Conservation (phyloP, 2,329 filamentous ascomycete genomes). For the Claviceps humidiphila region DNA sequence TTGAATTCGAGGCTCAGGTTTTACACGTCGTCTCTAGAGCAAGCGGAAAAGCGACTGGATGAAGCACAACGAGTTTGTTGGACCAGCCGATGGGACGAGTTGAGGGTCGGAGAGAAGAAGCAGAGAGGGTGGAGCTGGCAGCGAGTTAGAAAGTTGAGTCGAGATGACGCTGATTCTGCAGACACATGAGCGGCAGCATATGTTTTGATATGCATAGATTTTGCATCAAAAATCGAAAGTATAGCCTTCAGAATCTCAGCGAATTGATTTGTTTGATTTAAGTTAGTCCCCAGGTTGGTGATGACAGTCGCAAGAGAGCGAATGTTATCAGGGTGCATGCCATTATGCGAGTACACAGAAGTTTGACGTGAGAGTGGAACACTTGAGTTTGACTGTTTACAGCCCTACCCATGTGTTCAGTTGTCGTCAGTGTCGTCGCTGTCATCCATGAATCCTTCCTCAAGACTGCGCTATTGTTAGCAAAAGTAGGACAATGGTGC, state of each 20-base stretch:
- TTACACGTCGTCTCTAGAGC: background rate
- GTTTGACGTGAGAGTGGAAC: background rate
- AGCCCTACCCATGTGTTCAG: conserved; percentile 10
- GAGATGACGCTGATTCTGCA: background rate
- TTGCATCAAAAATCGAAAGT: background rate
- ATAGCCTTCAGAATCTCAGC: conserved; percentile 1
- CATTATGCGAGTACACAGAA: background rate
- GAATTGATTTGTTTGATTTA: conserved; percentile 1
- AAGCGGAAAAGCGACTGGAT: conserved; percentile 2
- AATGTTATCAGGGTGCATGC: background rate
- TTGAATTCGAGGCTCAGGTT: background rate
- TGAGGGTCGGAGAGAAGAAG: conserved; percentile 2
- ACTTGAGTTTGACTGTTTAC: too few species aligned
- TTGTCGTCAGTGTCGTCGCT: conserved; percentile 31
- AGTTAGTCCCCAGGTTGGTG: background rate
- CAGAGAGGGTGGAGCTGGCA: background rate
- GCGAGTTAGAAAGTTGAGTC: background rate
- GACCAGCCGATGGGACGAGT: conserved; percentile 3
- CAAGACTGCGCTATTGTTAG: conserved; percentile 10
- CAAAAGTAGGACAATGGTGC: background rate
- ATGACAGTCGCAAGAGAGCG: background rate
- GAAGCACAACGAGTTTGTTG: conserved; percentile 4
- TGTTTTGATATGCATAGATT: background rate
- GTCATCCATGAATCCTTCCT: conserved; percentile 30
- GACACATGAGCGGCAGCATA: conserved; percentile 1